Evolutionary conservation across 345 rosid species (phyloP), one percentile per base, ranked within the genome.

Genomic region (Hibiscus syriacus): DNA sequence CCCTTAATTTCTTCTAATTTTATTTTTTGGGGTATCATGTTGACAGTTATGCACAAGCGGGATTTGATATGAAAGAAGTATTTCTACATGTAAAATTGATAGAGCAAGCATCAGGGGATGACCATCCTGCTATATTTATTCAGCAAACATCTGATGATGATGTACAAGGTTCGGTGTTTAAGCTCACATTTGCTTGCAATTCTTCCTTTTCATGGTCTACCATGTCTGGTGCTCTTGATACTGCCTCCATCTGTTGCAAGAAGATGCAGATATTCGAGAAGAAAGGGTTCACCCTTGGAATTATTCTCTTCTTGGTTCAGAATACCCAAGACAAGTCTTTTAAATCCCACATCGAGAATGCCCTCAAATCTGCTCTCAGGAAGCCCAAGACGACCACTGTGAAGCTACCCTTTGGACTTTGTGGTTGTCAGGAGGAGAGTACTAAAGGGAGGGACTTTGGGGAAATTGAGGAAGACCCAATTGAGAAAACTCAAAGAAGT

Each of bases 391-490:
- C 79, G 3, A 66, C 84, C 50, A 45, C 89, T 0, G 97, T 90
- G 73, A 93, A 93, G 88, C 87, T 93, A 32, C 86, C 98, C 6
- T 93, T 93, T 56, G 92, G 98, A 65, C 89, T 93, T 57, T 93
- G 98, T 62, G 98, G 97, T 22, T 93, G 98, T 74, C 98, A 93
- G 78, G 98, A 93, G 73, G 94, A 86, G 83, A 87, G 77, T 54
- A 62, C 83, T 2, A 79, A 70, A 74, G 85, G 84, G 4, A 82
- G 85, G 64, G 92, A 84, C 54, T 70, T 80, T 55, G 86, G 85
- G 25, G 94, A 85, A 69, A 81, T 84, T 39, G 97, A 87, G 76
- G 96, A 89, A 68, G 97, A 87, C 53, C 56, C 79, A 20, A 66
- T 61, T 48, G 90, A 82, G 62, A 89, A 64, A 36, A 81, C 56